Conservation (phyloP, 2,329 filamentous ascomycete species). For the Aspergillus clavatus region DNA sequence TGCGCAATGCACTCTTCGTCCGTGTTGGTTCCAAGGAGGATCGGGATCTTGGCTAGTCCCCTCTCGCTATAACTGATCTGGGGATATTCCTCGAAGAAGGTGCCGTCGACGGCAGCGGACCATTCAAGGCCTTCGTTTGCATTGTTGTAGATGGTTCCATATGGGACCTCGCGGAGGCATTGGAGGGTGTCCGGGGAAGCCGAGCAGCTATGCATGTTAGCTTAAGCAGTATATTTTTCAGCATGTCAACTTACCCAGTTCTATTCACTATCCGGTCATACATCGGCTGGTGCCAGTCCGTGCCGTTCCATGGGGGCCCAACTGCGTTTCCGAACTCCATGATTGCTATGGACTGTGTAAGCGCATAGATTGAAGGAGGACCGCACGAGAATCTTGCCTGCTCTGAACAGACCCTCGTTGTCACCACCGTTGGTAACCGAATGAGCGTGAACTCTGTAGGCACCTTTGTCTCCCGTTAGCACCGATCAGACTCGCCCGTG, state of each 20-base stretch:
- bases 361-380: neutral
- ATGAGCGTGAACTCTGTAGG: slow-evolving; percentile 30
- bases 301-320: slow-evolving; percentile 30
- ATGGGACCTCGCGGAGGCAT: slow-evolving; percentile 27
- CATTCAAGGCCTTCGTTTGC: slow-evolving; percentile 27
- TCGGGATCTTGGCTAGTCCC: slow-evolving; percentile 58
- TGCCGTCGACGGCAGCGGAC: slow-evolving; percentile 50
- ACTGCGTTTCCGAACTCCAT: slow-evolving; percentile 31
- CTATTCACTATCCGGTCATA: slow-evolving; percentile 26
- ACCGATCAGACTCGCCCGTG: slow-evolving; percentile 21
- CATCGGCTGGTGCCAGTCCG: slow-evolving; percentile 32
- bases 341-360: slow-evolving; percentile 19
- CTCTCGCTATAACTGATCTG: slow-evolving; percentile 53
- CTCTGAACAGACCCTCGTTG: slow-evolving; percentile 29
- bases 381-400: slow-evolving; percentile 15
- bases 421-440: slow-evolving; percentile 26
- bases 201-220: slow-evolving; percentile 19
- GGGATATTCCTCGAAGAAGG: slow-evolving; percentile 51
- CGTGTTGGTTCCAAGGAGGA: slow-evolving; percentile 59
- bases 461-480: slow-evolving; percentile 19
- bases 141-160: slow-evolving; percentile 18
- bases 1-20: slow-evolving; percentile 51
- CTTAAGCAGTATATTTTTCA: neutral
- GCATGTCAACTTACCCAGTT: slow-evolving; percentile 15
- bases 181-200: slow-evolving; percentile 22